These are phyloP conservation scores for Phytopythium litorale DNA, from an alignment of 352 stramenopile species.

Conservation along the genomic window DNA sequence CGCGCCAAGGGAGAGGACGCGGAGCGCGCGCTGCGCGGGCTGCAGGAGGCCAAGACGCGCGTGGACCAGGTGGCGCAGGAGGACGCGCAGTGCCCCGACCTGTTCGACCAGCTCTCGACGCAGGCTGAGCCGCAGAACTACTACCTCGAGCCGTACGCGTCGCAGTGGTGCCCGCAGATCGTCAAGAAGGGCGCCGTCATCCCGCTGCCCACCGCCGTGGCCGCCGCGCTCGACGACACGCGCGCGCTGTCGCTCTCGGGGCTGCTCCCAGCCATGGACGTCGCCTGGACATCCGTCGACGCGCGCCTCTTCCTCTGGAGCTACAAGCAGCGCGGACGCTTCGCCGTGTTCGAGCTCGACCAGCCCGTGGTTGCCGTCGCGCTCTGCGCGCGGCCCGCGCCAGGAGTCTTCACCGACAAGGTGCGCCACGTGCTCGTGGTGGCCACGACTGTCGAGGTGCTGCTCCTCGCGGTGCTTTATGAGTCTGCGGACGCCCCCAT, in stretches of 20 bases:
- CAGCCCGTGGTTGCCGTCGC: constrained; percentile 93
- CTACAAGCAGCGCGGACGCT: constrained; percentile 79
- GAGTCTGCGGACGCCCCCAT: constrained; percentile 35
- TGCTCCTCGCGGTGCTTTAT: constrained; percentile 90
- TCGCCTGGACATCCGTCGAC: constrained; percentile 96
- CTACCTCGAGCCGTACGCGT: constrained; percentile 84
- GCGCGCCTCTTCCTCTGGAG: constrained; percentile 94
- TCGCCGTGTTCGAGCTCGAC: constrained; percentile 88
- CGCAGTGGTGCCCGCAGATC: constrained; percentile 76
- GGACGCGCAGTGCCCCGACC: constrained; percentile 73
- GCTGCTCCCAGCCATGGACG: constrained; percentile 85
- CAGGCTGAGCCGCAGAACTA: constrained; percentile 88
- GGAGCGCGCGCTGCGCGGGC: constrained; percentile 59
- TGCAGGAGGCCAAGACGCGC: constrained; percentile 65
- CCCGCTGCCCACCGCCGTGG: constrained; percentile 61
- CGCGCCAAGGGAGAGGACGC: constrained; percentile 18
- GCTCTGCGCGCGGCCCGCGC: constrained; percentile 76
- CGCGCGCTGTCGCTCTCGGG: constrained; percentile 87
- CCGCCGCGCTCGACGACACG: constrained; percentile 64
- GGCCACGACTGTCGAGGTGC: constrained; percentile 93
- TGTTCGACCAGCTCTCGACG: constrained; percentile 74
- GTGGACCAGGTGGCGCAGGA: constrained; percentile 70
- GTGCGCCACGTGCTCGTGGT: constrained; percentile 95
- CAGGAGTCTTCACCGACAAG: constrained; percentile 91
- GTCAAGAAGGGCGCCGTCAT: constrained; percentile 73